A percentile compares a stretch with the other conserved stretches of the same genome.
phyloP scores from a whole-genome alignment of 768 basidiomycete species.

The Neoboletus brunneissimus region DNA sequence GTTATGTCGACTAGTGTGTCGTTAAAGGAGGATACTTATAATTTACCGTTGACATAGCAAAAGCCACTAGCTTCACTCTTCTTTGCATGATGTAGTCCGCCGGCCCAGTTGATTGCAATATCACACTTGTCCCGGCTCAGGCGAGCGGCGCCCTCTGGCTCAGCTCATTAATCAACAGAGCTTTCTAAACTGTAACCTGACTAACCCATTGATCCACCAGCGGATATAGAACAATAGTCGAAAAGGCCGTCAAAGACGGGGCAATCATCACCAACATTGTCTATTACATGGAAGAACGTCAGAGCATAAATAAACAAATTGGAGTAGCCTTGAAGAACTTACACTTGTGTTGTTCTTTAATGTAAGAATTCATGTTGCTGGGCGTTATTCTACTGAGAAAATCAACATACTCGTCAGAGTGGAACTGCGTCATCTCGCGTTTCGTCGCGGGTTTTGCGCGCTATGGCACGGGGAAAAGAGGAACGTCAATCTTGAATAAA shows the following conservation, averaged over 20 bases:
- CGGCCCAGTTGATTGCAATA: conserved; percentile 99
- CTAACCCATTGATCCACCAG: conserved; percentile 99
- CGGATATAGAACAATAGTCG: conserved; percentile 98
- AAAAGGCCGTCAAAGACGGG: conserved; percentile 98
- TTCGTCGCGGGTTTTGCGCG: conserved; percentile 99
- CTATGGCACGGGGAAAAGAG: conserved; percentile 41
- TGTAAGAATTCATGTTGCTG: conserved; percentile 89
- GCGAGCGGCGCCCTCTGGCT: conserved; percentile 90
- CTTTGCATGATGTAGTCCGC: conserved; percentile 97
- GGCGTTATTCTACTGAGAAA: conserved; percentile 93
- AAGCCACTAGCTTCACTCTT: conserved; percentile 99
- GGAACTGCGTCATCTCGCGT: conserved; percentile 99
- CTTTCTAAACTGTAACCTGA: conserved; percentile 2
- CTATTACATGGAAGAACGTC: conserved; percentile 37
- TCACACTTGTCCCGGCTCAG: conserved; percentile 96
- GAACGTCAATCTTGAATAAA: neutral
- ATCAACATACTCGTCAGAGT: conserved; percentile 98
- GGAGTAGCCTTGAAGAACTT: conserved; percentile 17
- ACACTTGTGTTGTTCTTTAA: conserved; percentile 98
- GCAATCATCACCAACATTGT: conserved; percentile 98
- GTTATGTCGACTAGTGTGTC: neutral
- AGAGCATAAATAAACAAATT: neutral
- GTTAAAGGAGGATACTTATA: neutral
- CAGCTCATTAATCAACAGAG: conserved; percentile 7
- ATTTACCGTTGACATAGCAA: conserved; percentile 93